phyloP scores from a whole-genome alignment of 108 stramenopile genomes.

The Nannochloropsis gaditana region DNA sequence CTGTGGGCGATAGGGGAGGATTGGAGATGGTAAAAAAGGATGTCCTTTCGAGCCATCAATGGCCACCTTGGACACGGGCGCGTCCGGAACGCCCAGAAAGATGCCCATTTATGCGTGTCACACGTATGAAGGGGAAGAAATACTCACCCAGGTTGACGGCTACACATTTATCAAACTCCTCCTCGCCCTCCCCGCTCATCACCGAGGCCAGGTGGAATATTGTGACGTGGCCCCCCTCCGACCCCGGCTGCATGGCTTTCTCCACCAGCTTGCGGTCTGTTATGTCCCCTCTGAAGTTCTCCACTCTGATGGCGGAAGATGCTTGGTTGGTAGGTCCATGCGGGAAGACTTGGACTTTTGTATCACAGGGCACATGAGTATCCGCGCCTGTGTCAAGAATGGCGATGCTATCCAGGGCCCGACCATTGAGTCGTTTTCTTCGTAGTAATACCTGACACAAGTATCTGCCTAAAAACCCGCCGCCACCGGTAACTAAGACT shows the following conservation, averaged over 20 bases:
- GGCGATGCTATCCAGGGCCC: conserved; percentile 6
- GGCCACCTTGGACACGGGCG: no score
- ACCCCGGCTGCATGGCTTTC: not conserved
- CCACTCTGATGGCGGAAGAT: not conserved
- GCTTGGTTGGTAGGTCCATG: conserved; percentile 9
- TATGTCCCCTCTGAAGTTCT: not conserved
- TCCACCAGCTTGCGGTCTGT: conserved; percentile 3
- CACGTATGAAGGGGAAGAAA: not conserved
- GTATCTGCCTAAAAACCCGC: not conserved
- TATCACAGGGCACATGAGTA: conserved; percentile 1
- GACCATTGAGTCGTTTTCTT: conserved; percentile 9
- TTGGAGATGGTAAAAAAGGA: no score
- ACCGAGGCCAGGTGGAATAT: conserved; percentile 44
- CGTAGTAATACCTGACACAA: not conserved
- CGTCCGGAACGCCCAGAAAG: no score
- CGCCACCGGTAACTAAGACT: conserved; percentile 1
- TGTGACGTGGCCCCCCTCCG: not conserved
- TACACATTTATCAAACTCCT: conserved; percentile 29
- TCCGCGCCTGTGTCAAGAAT: not conserved
- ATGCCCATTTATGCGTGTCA: no score
- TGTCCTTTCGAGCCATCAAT: no score
- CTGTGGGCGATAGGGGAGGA: not conserved
- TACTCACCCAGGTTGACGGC: conserved; percentile 31
- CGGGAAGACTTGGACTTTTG: not conserved
- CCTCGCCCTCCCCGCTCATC: conserved; percentile 43